Base-by-base conservation (phyloP, 805 yeast species). In the Debaryomyces hansenii region DNA sequence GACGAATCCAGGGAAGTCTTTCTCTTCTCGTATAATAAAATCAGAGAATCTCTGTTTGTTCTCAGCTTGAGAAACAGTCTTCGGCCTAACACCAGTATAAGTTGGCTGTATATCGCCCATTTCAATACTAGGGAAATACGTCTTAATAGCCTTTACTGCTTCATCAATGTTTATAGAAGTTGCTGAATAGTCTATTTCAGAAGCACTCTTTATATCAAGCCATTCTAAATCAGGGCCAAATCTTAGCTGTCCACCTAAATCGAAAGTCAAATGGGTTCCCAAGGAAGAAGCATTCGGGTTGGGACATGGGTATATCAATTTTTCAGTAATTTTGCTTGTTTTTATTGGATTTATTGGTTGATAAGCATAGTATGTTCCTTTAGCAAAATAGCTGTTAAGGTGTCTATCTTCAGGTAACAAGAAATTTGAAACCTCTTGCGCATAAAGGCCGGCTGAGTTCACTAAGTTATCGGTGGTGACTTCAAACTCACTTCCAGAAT, bases 221-320 rank as follows among this genome's bases (percentile, higher is more conserved):
- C 95, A 90, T 62, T 90, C 94, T 35, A 89, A 64, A 60, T 91
- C 96, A 0, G 97, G 97, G 0, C 97, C 97, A 61, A 90, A 90
- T 52, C 80, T 77, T 21, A 90, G 66, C 53, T 83, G 84, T 0
- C 95, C 94, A 3, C 87, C 90, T 45, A 90, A 65, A 57, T 88
- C 95, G 27, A 91, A 68, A 0, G 97, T 90, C 50, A 91, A 67
- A 68, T 90, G 97, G 0, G 94, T 87, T 0, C 97, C 97, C 46
- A 91, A 69, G 0, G 95, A 87, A n/a, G 86, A 75, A 0, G 83
- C 78, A 43, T 80, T 78, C 5, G 77, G 77, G n/a, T 84, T 82
- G 0, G 84, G 75, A 46, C 89, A 85, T 1, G 97, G 97, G 62
- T 90, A 90, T 0, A 90, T 69, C 44, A 70, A 57, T 34, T 60